Evolutionary conservation across 345 rosid species (phyloP).

Genomic region (Euphorbia tirucalli): DNA sequence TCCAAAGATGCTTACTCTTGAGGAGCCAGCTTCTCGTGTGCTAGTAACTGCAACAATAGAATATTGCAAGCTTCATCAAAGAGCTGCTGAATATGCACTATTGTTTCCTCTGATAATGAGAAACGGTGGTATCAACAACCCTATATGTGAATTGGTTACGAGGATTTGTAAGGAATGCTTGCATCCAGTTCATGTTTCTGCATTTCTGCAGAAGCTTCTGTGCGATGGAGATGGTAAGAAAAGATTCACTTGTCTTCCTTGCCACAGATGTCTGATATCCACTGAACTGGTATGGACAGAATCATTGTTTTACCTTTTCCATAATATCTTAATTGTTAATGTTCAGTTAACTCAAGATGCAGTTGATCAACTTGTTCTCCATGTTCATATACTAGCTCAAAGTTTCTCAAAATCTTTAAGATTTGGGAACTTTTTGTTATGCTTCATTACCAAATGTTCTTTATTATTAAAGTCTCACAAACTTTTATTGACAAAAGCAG

Average conservation of each 20-base stretch:
- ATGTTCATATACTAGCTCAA: constrained; percentile 34
- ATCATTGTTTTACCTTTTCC: constrained; percentile 53
- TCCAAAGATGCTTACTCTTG: constrained; percentile 61
- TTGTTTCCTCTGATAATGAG: constrained; percentile 53
- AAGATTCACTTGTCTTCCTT: constrained; percentile 49
- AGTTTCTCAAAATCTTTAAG: constrained; percentile 54
- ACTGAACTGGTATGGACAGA: constrained; percentile 65
- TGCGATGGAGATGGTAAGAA: constrained; percentile 45
- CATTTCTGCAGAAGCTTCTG: constrained; percentile 65
- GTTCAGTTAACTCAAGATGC: constrained; percentile 58
- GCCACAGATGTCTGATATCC: constrained; percentile 50
- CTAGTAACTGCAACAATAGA: constrained; percentile 49
- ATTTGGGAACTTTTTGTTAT: constrained; percentile 68
- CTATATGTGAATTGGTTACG: constrained; percentile 49
- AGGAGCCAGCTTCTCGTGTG: constrained; percentile 57
- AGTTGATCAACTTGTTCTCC: constrained; percentile 48
- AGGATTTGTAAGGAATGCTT: constrained; percentile 66
- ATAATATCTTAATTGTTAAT: too few species aligned
- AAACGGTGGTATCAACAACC: constrained; percentile 58
- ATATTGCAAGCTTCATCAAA: constrained; percentile 65
- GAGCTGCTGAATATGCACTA: constrained; percentile 58
- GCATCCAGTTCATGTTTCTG: constrained; percentile 73
- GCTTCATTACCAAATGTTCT: constrained; percentile 51
- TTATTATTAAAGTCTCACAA: constrained; percentile 46
- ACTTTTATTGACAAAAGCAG: constrained; percentile 48